phyloP scores from a whole-genome alignment of 805 yeast genomes.

The Starmerella geochares region DNA sequence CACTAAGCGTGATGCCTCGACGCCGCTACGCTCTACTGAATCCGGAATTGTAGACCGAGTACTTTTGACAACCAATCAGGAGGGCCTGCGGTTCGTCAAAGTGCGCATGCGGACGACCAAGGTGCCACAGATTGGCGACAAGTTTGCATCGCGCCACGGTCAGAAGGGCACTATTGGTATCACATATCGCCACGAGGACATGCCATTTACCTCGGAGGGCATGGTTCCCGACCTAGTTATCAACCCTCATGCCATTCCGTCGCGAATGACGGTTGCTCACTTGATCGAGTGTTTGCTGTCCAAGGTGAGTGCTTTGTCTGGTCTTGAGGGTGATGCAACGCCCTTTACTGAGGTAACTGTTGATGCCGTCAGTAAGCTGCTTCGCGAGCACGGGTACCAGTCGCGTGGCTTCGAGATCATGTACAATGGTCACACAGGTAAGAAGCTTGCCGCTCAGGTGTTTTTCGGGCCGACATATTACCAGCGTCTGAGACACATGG shows the following conservation, averaged over 20 bases:
- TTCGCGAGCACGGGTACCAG: constrained; percentile 93
- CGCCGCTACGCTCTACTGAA: constrained; percentile 93
- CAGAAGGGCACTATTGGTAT: constrained; percentile 99
- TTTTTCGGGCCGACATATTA: constrained; percentile 99
- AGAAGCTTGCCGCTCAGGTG: constrained; percentile 92
- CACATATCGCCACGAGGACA: constrained; percentile 94
- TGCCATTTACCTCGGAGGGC: constrained; percentile 96
- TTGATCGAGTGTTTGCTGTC: constrained; percentile 94
- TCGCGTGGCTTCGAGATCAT: constrained; percentile 97
- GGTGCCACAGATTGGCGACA: constrained; percentile 97
- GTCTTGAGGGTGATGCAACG: constrained; percentile 98
- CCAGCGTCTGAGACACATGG: constrained; percentile 98
- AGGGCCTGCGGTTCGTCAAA: constrained; percentile 93
- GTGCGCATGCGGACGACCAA: constrained; percentile 98
- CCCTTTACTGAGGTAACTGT: constrained; percentile 98
- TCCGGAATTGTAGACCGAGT: constrained; percentile 98
- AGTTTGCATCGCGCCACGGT: constrained; percentile 98
- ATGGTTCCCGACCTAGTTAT: constrained; percentile 93
- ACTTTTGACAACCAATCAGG: constrained; percentile 90
- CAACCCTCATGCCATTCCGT: constrained; percentile 99
- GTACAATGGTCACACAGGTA: constrained; percentile 99
- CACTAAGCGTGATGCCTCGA: constrained; percentile 96
- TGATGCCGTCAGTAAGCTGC: constrained; percentile 83
- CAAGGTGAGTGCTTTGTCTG: constrained; percentile 88
- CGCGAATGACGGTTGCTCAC: constrained; percentile 99